Evolutionary conservation across 2,329 filamentous ascomycete genomes (phyloP).

Genomic region (Sclerotinia trifoliorum): DNA sequence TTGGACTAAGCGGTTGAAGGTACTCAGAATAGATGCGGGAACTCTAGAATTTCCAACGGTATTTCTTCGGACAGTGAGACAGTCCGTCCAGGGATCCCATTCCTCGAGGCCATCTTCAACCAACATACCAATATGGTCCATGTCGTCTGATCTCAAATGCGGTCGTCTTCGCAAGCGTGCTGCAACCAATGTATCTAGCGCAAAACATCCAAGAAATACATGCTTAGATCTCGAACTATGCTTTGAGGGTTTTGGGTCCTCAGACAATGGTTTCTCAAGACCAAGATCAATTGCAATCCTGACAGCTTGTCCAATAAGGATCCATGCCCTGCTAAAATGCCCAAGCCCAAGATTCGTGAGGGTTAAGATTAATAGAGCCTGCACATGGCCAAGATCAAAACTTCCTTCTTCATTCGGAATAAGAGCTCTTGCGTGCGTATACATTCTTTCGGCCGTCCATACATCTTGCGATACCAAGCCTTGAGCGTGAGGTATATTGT

Average conservation of each 20-base stretch:
- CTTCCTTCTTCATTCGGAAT: constrained; percentile 50
- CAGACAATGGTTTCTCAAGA: constrained; percentile 39
- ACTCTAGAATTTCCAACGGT: constrained; percentile 31
- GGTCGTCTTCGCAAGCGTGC: constrained; percentile 50
- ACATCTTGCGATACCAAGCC: constrained; percentile 30
- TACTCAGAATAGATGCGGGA: constrained; percentile 40
- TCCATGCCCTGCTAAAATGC: constrained; percentile 59
- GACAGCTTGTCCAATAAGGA: constrained; percentile 63
- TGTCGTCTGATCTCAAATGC: constrained; percentile 50
- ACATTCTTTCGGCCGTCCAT: constrained; percentile 46
- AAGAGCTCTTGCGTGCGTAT: constrained; percentile 49
- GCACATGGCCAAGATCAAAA: constrained; percentile 53
- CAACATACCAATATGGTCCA: constrained; percentile 48
- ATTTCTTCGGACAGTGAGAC: constrained; percentile 42
- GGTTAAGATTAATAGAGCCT: constrained; percentile 57
- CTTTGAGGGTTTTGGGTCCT: constrained; percentile 29
- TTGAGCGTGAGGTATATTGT: constrained; percentile 34
- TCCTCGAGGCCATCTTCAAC: constrained; percentile 69
- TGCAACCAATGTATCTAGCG: constrained; percentile 60
- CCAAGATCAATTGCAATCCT: constrained; percentile 50
- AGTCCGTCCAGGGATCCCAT: constrained; percentile 69
- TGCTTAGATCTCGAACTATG: constrained; percentile 42
- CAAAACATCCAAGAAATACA: constrained; percentile 57
- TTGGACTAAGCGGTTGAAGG: constrained; percentile 40
- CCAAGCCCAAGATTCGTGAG: constrained; percentile 61